A percentile compares a stretch with the other conserved stretches of the same genome.
phyloP scores from a whole-genome alignment of 495 filamentous ascomycete genomes.

The Trichoderma reesei region DNA sequence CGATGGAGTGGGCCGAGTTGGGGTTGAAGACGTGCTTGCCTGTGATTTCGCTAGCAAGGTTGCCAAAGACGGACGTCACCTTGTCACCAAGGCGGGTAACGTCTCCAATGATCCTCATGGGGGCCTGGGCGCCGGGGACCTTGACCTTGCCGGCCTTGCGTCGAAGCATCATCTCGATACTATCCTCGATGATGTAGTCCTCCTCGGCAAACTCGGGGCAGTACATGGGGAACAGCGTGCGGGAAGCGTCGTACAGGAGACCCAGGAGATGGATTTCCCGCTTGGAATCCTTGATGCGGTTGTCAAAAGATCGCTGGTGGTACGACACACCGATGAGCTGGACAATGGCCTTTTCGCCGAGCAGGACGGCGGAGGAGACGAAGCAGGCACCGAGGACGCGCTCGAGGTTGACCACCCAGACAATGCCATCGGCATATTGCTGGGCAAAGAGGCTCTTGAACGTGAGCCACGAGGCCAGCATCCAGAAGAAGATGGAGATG shows the following conservation, averaged over 20 bases:
- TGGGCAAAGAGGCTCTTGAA: constrained; percentile 57
- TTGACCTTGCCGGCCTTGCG: constrained; percentile 28
- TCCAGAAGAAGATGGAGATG: constrained; percentile 82
- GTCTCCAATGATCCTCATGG: constrained; percentile 67
- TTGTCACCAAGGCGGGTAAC: constrained; percentile 82
- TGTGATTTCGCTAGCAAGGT: constrained; percentile 85
- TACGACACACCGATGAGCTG: constrained; percentile 93
- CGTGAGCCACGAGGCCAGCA: constrained; percentile 63
- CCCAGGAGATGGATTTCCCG: constrained; percentile 68
- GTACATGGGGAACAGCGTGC: constrained; percentile 80
- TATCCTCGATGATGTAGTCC: constrained; percentile 81
- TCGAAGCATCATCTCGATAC: constrained; percentile 45
- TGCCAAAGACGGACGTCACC: constrained; percentile 83
- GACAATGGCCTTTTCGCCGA: constrained; percentile 74
- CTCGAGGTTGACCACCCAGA: constrained; percentile 46
- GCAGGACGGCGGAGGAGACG: constrained; percentile 65
- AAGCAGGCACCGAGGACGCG: constrained; percentile 66
- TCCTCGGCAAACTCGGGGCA: constrained; percentile 85
- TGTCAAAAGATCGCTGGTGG: constrained; percentile 85
- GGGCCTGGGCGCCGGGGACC: constrained; percentile 49
- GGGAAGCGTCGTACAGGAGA: constrained; percentile 80
- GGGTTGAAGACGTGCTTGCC: constrained; percentile 93
- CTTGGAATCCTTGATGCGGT: constrained; percentile 82
- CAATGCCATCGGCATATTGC: constrained; percentile 16
- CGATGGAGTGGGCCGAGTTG: constrained; percentile 75